Conservation (phyloP, 192 early-diverging fungal genomes). For the Backusella morwellensis region DNA sequence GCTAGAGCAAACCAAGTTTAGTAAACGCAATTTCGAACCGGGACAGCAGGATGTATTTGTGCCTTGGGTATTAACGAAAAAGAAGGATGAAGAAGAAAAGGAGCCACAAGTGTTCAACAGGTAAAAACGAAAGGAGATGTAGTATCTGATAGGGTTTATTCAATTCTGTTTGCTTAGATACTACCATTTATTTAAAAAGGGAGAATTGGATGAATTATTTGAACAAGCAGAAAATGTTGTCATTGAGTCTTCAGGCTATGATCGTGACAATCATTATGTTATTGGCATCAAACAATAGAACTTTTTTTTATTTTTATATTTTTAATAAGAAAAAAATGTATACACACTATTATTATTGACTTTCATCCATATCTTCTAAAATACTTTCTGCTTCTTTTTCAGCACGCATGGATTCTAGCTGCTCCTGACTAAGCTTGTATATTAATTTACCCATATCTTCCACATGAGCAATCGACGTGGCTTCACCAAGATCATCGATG, state of each 20-base stretch:
- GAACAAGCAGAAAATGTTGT: conserved; percentile 44
- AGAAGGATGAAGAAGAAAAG: conserved; percentile 30
- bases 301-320: not conserved
- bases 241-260: conserved; percentile 79
- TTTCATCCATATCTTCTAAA: not conserved
- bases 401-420: conserved; percentile 39
- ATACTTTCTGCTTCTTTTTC: conserved; percentile 3
- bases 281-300: conserved; percentile 39
- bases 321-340: not conserved
- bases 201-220: conserved; percentile 80
- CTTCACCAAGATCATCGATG: conserved; percentile 35
- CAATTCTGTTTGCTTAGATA: conserved; percentile 52
- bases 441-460: conserved; percentile 63
- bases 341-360: not conserved
- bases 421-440: conserved; percentile 64
- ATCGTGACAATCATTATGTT: conserved; percentile 95
- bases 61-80: conserved; percentile 79
- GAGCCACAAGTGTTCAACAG: conserved; percentile 48
- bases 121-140: not conserved
- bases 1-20: conserved; percentile 78
- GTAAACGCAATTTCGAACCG: conserved; percentile 75
- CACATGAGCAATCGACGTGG: conserved; percentile 45
- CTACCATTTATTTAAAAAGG: conserved; percentile 89
- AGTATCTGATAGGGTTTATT: not conserved
- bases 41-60: conserved; percentile 90